Conservation (phyloP, 306 rosid species). For the Lathyrus sativus region DNA sequence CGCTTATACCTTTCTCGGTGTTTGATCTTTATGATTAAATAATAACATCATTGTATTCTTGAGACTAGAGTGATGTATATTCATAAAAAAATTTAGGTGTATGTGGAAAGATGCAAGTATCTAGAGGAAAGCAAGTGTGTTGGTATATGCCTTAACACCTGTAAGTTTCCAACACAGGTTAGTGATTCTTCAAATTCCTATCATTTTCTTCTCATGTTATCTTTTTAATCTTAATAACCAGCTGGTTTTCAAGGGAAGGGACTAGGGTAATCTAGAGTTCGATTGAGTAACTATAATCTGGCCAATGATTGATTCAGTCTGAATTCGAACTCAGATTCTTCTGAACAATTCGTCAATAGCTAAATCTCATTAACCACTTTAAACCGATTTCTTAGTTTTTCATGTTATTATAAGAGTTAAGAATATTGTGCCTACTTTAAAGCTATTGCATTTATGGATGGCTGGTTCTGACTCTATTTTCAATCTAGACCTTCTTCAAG, state of each 20-base stretch:
- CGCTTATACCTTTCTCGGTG: conserved; percentile 35
- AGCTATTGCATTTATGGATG: conserved; percentile 25
- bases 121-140: conserved; percentile 90
- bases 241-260: background rate
- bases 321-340: background rate
- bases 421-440: background rate
- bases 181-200: conserved; percentile 35
- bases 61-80: conserved; percentile 5
- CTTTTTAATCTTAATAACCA: background rate
- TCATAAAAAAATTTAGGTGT: conserved; percentile 58
- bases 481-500: conserved; percentile 71
- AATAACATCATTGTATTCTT: conserved; percentile 12
- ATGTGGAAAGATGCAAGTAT: conserved; percentile 88
- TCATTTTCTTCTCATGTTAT: background rate
- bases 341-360: background rate
- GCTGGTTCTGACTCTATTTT: conserved; percentile 28
- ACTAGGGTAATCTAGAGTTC: background rate
- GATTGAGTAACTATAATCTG: too few relatives aligned
- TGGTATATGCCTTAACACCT: conserved; percentile 80
- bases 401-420: background rate
- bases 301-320: background rate
- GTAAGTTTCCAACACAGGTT: conserved; percentile 96
- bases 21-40: conserved; percentile 21
- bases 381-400: background rate
- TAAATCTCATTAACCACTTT: background rate